Evolutionary conservation across 352 stramenopile genomes (phyloP).

Genomic region (Elongisporangium senticosum): DNA sequence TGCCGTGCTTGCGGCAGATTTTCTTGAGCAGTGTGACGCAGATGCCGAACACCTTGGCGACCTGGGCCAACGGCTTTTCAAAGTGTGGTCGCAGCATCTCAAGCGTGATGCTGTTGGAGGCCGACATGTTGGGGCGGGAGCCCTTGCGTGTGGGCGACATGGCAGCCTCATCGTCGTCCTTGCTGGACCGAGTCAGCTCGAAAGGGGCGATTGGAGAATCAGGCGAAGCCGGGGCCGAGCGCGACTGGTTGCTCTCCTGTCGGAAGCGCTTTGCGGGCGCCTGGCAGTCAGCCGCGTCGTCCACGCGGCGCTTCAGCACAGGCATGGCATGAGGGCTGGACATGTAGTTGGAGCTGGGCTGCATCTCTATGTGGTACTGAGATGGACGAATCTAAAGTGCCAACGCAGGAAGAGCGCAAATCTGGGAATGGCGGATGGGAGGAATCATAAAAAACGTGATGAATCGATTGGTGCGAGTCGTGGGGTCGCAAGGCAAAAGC

Average conservation of each 20-base stretch:
- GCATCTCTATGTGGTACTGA: not conserved
- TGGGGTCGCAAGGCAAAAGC: not conserved
- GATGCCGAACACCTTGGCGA: conserved; percentile 73
- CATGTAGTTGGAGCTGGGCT: not conserved
- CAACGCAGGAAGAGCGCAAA: not conserved
- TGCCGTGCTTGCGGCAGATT: conserved; percentile 74
- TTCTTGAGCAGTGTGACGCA: conserved; percentile 85
- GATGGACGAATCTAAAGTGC: not conserved
- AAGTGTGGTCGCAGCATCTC: conserved; percentile 81
- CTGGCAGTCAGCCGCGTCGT: not conserved
- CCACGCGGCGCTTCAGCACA: not conserved
- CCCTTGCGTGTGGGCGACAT: conserved; percentile 19
- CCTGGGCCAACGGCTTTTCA: conserved; percentile 74
- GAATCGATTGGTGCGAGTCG: not conserved
- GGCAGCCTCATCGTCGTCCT: not conserved
- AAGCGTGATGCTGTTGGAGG: conserved; percentile 75
- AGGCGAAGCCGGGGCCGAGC: not conserved
- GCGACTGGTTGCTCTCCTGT: not conserved
- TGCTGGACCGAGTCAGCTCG: not conserved
- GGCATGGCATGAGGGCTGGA: not conserved
- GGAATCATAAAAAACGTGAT: not conserved
- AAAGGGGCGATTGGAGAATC: not conserved
- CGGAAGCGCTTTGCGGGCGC: not conserved
- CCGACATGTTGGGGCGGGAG: conserved; percentile 57
- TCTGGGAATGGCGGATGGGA: not conserved